phyloP scores from a whole-genome alignment of 2,329 filamentous ascomycete species.

The Epichloe sp. region DNA sequence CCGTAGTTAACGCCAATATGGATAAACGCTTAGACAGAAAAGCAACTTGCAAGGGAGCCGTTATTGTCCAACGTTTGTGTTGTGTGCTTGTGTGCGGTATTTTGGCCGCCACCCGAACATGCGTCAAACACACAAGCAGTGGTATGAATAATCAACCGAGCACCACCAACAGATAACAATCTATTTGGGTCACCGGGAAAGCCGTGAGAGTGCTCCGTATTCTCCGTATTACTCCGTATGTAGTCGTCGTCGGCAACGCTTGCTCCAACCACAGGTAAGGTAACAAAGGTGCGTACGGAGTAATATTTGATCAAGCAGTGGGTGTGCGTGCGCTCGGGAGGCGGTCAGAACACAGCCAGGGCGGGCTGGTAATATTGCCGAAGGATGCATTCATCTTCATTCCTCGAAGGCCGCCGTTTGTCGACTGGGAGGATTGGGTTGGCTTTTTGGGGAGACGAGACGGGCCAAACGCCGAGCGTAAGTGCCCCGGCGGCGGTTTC shows the following conservation, averaged over 20 bases:
- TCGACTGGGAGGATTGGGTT: background rate
- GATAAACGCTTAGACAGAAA: background rate
- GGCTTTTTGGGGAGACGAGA: background rate
- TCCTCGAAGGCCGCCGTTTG: background rate
- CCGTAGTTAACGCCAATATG: background rate
- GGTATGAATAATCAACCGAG: background rate
- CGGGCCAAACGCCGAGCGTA: background rate
- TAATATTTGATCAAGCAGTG: background rate
- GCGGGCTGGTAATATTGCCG: background rate
- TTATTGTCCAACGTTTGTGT: background rate
- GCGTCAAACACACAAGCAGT: background rate
- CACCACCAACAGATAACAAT: background rate
- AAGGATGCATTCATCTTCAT: background rate
- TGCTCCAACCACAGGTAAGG: too few relatives aligned
- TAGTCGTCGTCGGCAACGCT: too few relatives aligned
- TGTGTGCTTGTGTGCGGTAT: background rate
- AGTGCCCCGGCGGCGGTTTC: background rate
- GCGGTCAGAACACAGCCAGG: slow-evolving; percentile 2
- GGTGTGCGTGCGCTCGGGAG: background rate
- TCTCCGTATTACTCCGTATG: too few relatives aligned
- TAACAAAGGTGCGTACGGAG: too few relatives aligned
- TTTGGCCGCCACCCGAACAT: background rate
- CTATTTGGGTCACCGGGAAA: background rate
- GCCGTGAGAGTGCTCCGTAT: background rate
- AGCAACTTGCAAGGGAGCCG: background rate